Conservation (phyloP, 805 yeast genomes). For the Zygotorulaspora danielsina region DNA sequence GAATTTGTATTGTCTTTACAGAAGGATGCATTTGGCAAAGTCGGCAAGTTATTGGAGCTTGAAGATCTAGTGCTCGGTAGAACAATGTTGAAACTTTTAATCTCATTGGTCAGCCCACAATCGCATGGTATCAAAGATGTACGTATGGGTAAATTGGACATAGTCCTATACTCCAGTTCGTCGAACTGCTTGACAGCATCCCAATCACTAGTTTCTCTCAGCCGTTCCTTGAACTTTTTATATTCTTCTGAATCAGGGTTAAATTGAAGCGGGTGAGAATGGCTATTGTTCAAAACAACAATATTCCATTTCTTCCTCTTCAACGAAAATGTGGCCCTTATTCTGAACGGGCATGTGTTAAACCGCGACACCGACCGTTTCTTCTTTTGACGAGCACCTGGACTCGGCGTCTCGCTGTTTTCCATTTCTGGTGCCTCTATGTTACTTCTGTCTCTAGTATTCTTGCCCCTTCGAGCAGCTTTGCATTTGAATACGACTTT, state of each 20-base stretch:
- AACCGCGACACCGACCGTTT: slow-evolving; percentile 34
- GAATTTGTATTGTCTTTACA: background rate
- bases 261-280: slow-evolving; percentile 48
- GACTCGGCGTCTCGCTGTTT: slow-evolving; percentile 1
- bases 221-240: slow-evolving; percentile 32
- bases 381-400: slow-evolving; percentile 17
- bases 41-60: background rate
- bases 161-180: slow-evolving; percentile 35
- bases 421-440: slow-evolving; percentile 6
- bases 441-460: slow-evolving; percentile 17
- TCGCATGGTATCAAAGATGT: slow-evolving; percentile 35
- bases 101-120: slow-evolving; percentile 37
- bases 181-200: slow-evolving; percentile 36
- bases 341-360: slow-evolving; percentile 57
- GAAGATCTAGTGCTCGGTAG: slow-evolving; percentile 28
- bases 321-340: slow-evolving; percentile 57
- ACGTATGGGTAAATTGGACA: slow-evolving; percentile 32
- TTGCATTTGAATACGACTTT: slow-evolving; percentile 63
- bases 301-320: slow-evolving; percentile 54
- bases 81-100: slow-evolving; percentile 34
- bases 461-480: slow-evolving; percentile 34
- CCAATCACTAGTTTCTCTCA: slow-evolving; percentile 29
- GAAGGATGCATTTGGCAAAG: slow-evolving; percentile 2
- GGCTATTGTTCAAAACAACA: slow-evolving; percentile 55
- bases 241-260: slow-evolving; percentile 36